phyloP scores from a whole-genome alignment of 768 basidiomycete species.

The Kwoniella europaea region DNA sequence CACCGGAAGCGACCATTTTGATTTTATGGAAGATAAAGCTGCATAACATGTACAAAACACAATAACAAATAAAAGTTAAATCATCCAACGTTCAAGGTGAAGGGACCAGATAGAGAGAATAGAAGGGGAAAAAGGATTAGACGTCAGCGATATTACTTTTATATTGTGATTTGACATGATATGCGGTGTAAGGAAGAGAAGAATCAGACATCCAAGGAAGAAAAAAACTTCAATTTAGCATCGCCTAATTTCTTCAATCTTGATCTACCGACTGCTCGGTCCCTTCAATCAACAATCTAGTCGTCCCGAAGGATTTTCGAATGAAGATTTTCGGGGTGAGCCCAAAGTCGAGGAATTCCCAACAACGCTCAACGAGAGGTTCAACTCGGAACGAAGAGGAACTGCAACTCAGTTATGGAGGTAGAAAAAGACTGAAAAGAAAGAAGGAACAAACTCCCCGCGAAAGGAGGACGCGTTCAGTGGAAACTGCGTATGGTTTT shows the following conservation, averaged over 20 bases:
- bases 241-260: slow-evolving; percentile 41
- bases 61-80: slow-evolving; percentile 10
- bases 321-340: neutral
- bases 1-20: slow-evolving; percentile 43
- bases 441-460: slow-evolving; percentile 51
- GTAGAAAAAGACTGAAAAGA: slow-evolving; percentile 25
- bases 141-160: slow-evolving; percentile 16
- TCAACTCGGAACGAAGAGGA: slow-evolving; percentile 44
- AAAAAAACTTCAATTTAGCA: slow-evolving; percentile 56
- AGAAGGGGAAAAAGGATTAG: neutral
- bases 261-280: slow-evolving; percentile 34
- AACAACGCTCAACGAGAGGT: slow-evolving; percentile 46
- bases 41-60: slow-evolving; percentile 24
- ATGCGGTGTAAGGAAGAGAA: slow-evolving; percentile 9
- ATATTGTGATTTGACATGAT: slow-evolving; percentile 4
- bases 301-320: slow-evolving; percentile 23
- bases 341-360: slow-evolving; percentile 38
- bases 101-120: neutral
- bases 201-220: slow-evolving; percentile 60
- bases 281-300: slow-evolving; percentile 22
- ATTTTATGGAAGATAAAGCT: slow-evolving; percentile 14
- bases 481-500: slow-evolving; percentile 61
- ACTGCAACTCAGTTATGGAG: slow-evolving; percentile 41
- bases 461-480: slow-evolving; percentile 58
- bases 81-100: neutral